Base-by-base conservation (phyloP, 345 rosid species). In the Alliaria petiolata region DNA sequence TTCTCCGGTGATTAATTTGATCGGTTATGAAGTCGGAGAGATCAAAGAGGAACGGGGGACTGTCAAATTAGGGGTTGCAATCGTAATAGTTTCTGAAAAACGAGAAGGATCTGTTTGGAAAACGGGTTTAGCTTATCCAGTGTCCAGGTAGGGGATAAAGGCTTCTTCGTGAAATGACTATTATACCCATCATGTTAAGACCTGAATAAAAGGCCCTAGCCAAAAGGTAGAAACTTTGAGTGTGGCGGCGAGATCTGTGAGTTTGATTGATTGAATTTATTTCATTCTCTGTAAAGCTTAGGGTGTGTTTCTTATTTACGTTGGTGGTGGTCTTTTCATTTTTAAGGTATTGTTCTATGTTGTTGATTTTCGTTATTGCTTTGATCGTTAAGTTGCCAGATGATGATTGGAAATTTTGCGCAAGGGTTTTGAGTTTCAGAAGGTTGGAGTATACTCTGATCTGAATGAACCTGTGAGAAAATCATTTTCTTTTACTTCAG, bases 401-500 rank as follows among this genome's bases (percentile, higher is more conserved):
- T 67, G 78, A 75, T 75, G 78, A 60, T 22, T 74, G 65, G 28
- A 74, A 61, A 42, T 1, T 31, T 76, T 76, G 79, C 75, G 79
- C 79, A 76, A 76, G 76, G 79, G 76, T 67, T 76, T 45, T 76
- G 79, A 69, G 76, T 76, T 76, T 36, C 31, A 8, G 49, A 51
- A 8, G 78, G 60, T 67, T 15, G 5, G 72, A 57, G 53, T 7
- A 5, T 15, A 17, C 57, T 72, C 33, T 45, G 76, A 49, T 66
- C 67, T 58, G 46, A 65, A n/a, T 5, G 67, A 51, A 49, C 9
- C 72, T 3, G 15, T 74, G 78, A 74, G 33, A 74, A 74, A 66
- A 66, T 19, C 55, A 74, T 5, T 74, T 74, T 74, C 72, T 66
- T 6, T 51, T 34, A 13, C 19, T 58, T 8, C 1, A 22, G 15